Percentiles rank a stretch among this genome's conserved stretches.
phyloP scores from a whole-genome alignment of 306 rosid species.

The Oemleria cerasiformis region DNA sequence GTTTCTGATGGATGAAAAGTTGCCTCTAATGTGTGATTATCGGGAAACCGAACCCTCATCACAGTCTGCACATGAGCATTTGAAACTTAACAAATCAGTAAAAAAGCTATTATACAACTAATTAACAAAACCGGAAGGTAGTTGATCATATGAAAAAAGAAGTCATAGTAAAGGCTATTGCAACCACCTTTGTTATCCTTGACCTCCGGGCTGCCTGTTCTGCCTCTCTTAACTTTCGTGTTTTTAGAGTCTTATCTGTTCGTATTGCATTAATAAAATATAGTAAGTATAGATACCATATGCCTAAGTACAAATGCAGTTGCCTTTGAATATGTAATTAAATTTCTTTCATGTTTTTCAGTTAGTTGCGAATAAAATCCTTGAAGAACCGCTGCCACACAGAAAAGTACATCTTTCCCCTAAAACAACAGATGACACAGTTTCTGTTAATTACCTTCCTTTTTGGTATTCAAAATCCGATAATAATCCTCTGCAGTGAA shows the following conservation, averaged over 20 bases:
- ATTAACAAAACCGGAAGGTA: background rate
- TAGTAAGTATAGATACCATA: background rate
- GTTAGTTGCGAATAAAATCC: background rate
- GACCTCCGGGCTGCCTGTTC: conserved; percentile 83
- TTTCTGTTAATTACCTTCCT: conserved; percentile 52
- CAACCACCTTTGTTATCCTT: conserved; percentile 62
- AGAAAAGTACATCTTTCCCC: background rate
- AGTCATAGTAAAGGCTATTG: background rate
- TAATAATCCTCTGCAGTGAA: conserved; percentile 75
- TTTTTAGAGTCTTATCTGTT: conserved; percentile 76
- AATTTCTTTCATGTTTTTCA: background rate
- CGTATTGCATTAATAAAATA: background rate
- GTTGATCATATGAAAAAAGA: background rate
- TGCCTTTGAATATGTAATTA: background rate
- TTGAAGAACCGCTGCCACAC: background rate
- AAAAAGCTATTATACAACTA: background rate
- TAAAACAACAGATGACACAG: background rate
- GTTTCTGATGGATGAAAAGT: conserved; percentile 82
- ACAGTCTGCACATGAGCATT: conserved; percentile 54
- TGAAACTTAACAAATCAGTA: conserved; percentile 17
- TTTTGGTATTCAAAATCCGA: conserved; percentile 54
- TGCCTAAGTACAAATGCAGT: background rate
- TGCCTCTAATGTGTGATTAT: conserved; percentile 84
- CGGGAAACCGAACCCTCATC: conserved; percentile 90
- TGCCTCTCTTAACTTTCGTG: conserved; percentile 78